Conservation (phyloP, 352 stramenopile genomes). For the Globisporangium apiculatum region DNA sequence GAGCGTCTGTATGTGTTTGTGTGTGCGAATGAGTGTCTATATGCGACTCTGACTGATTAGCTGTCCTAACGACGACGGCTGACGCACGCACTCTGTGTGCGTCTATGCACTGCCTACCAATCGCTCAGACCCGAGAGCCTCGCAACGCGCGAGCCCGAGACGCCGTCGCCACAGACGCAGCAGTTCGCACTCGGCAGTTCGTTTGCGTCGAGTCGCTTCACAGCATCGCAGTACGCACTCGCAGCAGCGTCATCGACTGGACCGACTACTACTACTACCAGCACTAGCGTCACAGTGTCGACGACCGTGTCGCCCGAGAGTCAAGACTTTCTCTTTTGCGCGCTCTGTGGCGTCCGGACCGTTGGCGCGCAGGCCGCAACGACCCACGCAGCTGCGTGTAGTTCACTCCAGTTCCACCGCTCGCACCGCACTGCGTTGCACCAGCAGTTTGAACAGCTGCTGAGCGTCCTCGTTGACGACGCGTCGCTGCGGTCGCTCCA, state of each 20-base stretch:
- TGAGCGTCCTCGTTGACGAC: constrained; percentile 62
- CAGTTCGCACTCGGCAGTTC: constrained; percentile 5
- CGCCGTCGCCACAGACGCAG: constrained; percentile 1
- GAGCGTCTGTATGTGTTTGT: neutral
- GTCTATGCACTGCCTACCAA: neutral
- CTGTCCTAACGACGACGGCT: no score
- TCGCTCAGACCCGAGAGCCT: constrained; percentile 11
- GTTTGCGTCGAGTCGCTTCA: constrained; percentile 5
- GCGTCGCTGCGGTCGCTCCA: constrained; percentile 51
- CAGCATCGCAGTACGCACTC: no score
- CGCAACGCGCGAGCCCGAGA: neutral
- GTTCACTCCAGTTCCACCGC: constrained; percentile 47
- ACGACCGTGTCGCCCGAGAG: constrained; percentile 10
- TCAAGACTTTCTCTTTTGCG: constrained; percentile 57
- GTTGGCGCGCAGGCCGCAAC: constrained; percentile 24
- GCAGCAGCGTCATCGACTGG: no score
- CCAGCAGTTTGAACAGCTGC: constrained; percentile 51
- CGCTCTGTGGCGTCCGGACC: constrained; percentile 56
- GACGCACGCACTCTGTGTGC: no score
- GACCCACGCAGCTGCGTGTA: constrained; percentile 43
- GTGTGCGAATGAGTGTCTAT: no score
- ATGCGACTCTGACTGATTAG: no score
- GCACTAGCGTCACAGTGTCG: neutral
- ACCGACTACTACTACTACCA: neutral
- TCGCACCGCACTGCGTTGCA: constrained; percentile 47